These are phyloP conservation scores for Santalum album DNA, from an alignment of 164 flowering plant genomes.

Conservation along the genomic window DNA sequence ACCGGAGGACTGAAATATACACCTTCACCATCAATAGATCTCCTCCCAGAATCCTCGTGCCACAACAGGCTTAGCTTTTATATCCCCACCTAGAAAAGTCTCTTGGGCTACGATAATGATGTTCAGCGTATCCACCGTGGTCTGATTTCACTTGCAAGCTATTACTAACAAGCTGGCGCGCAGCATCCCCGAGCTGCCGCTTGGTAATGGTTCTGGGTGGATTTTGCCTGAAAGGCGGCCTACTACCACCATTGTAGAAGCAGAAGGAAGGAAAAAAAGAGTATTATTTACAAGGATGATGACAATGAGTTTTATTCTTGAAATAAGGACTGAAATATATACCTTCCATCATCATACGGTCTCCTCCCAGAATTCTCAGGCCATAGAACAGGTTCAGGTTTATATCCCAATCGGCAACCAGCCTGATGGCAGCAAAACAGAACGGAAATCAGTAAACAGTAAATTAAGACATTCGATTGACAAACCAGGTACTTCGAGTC, in stretches of 20 bases:
- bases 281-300: too few species aligned
- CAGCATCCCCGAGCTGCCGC: slow-evolving; percentile 77
- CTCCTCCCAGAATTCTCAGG: slow-evolving; percentile 80
- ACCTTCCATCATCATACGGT: slow-evolving; percentile 35
- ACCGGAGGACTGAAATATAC: too few species aligned
- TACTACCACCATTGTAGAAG: neutral
- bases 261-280: too few species aligned
- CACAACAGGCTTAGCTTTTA: slow-evolving; percentile 77
- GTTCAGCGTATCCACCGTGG: slow-evolving; percentile 16
- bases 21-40: slow-evolving; percentile 33
- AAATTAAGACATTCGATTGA: neutral
- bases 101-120: slow-evolving; percentile 20
- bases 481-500: neutral
- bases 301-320: slow-evolving; percentile 16
- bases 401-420: slow-evolving; percentile 58
- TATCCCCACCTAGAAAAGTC: too few species aligned
- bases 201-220: slow-evolving; percentile 55
- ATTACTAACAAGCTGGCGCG: slow-evolving; percentile 71
- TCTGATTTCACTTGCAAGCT: slow-evolving; percentile 50
- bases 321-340: too few species aligned
- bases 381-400: slow-evolving; percentile 81
- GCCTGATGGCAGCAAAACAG: slow-evolving; percentile 30
- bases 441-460: neutral
- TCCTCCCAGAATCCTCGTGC: slow-evolving; percentile 88
- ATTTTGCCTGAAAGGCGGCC: slow-evolving; percentile 31